A percentile compares a stretch with the other conserved stretches of the same genome.
Conservation (phyloP, 148 eudicot species). For the Arctostaphylos glauca region DNA sequence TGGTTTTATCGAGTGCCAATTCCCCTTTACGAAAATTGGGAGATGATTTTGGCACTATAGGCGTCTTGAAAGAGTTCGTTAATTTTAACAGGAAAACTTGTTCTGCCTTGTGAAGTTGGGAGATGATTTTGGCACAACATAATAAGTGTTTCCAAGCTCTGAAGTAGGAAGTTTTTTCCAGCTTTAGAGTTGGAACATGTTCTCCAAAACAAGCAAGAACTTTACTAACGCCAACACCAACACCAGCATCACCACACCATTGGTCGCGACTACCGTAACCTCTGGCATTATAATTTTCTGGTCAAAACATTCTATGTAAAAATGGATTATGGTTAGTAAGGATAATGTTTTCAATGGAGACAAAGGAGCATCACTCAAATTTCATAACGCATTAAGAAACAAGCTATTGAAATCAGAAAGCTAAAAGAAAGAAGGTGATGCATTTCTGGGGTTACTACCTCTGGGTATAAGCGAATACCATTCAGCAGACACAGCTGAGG, state of each 20-base stretch:
- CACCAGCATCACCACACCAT: neutral
- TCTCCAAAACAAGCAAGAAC: neutral
- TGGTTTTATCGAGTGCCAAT: too few species aligned
- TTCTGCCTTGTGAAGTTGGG: too few species aligned
- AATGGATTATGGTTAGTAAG: neutral
- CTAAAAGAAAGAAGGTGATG: neutral
- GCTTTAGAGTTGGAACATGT: neutral
- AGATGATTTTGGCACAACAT: too few species aligned
- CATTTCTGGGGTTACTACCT: conserved; percentile 27
- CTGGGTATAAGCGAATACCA: conserved; percentile 53
- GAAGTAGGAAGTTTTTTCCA: neutral
- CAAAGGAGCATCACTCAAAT: neutral
- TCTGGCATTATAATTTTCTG: neutral
- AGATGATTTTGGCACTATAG: neutral
- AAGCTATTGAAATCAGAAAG: neutral
- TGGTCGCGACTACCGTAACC: neutral
- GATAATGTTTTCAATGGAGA: neutral
- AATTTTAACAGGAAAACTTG: too few species aligned
- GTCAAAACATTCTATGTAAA: neutral
- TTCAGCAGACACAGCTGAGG: conserved; percentile 60
- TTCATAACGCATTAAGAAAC: neutral
- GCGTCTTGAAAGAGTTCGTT: too few species aligned
- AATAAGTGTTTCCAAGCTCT: neutral
- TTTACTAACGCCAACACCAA: neutral
- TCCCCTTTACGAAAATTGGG: neutral